Conservation (phyloP, 2,329 filamentous ascomycete genomes). For the Aureobasidium sp. region DNA sequence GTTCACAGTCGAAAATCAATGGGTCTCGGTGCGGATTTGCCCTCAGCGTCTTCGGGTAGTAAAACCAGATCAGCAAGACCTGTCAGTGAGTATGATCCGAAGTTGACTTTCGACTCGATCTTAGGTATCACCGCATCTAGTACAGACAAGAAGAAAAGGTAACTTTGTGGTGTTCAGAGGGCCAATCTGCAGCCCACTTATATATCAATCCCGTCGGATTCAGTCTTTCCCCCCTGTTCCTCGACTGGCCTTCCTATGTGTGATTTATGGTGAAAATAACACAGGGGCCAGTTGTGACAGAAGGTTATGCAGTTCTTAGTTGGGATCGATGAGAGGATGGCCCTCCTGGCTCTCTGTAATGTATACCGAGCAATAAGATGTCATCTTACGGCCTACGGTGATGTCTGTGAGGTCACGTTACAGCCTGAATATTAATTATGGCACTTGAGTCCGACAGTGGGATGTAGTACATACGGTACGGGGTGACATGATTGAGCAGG, state of each 20-base stretch:
- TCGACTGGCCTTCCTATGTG: no score
- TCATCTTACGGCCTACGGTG: not conserved
- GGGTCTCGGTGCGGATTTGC: constrained; percentile 51
- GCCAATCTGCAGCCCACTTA: not conserved
- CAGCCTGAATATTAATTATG: not conserved
- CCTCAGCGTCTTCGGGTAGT: constrained; percentile 46
- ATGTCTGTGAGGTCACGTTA: not conserved
- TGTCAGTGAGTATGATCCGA: constrained; percentile 37
- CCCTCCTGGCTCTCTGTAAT: not conserved
- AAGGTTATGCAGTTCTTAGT: not conserved
- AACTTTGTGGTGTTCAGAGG: not conserved
- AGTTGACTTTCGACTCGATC: constrained; percentile 56
- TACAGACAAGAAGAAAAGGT: not conserved
- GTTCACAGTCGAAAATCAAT: constrained; percentile 41
- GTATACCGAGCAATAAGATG: not conserved
- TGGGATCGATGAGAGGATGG: not conserved
- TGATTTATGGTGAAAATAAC: no score
- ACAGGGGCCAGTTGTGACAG: no score
- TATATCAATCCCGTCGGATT: not conserved
- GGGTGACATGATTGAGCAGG: not conserved
- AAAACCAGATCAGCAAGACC: constrained; percentile 28
- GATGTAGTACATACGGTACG: not conserved
- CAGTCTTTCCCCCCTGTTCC: no score
- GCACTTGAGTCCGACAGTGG: not conserved
- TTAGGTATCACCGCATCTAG: constrained; percentile 33